Evolutionary conservation across 2,329 filamentous ascomycete species (phyloP).

Genomic region (Trichoderma sp.): DNA sequence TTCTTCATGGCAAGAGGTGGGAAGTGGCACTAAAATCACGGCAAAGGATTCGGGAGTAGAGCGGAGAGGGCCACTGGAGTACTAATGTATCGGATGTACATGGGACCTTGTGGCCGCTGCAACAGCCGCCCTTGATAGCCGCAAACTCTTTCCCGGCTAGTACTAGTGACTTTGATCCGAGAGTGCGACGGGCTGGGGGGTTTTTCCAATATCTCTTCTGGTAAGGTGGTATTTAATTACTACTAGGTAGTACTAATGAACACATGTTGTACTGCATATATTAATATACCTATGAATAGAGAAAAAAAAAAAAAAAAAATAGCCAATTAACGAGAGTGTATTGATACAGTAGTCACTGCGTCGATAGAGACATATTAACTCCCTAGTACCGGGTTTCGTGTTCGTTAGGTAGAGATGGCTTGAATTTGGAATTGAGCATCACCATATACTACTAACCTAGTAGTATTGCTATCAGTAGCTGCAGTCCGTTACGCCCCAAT

Average conservation of each 20-base stretch:
- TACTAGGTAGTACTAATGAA: no score
- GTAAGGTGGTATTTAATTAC: background rate
- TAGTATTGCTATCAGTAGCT: no score
- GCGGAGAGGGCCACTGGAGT: background rate
- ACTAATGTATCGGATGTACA: no score
- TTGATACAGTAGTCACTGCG: background rate
- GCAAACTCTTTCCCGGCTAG: background rate
- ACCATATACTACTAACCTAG: no score
- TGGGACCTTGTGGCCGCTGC: background rate
- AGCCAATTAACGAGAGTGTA: background rate
- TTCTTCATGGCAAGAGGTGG: constrained; percentile 1
- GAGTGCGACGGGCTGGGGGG: background rate
- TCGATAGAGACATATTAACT: background rate
- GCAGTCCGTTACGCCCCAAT: no score
- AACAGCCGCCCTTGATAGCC: background rate
- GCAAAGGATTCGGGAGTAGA: constrained; percentile 17
- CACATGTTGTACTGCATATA: no score
- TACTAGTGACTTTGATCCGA: background rate
- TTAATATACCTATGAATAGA: background rate
- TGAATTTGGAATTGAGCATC: no score
- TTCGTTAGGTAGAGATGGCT: background rate
- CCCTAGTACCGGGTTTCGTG: no score
- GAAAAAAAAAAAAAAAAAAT: background rate
- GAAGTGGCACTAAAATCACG: constrained; percentile 18
- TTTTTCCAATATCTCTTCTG: background rate